Base-by-base conservation (phyloP, 2,329 filamentous ascomycete genomes). In the Ophiostoma ulmi region DNA sequence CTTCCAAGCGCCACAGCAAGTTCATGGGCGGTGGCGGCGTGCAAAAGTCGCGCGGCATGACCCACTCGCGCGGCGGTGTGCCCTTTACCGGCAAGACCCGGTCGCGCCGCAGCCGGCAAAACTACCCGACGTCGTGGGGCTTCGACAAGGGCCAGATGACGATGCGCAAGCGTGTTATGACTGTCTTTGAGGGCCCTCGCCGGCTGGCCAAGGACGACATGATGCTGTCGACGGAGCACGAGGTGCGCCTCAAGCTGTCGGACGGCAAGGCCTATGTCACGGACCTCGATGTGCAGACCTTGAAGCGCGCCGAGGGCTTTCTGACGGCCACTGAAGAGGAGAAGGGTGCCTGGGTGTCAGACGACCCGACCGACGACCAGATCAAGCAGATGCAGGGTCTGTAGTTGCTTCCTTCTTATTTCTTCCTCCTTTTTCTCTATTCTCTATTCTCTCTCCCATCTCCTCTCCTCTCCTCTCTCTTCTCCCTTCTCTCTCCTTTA, bases 141-240 rank as follows among this genome's bases (percentile, higher is more conserved):
- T 95, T 94, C 76, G 88, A 94, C 73, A 90, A 91, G 77, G 91
- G 92, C 76, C 93, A 95, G 83, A 97, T 98, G 92, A 96, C 91
- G 78, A 96, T 97, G 88, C 97, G 96, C 88, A 97, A 97, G 87
- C 91, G 95, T 38, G 93, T 97, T 70, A 85, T 98, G 76, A 93
- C 93, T 74, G 92, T 97, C 26, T 99, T 96, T 77, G 93, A 98
- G 77, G 95, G 95, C 0, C 86, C 86, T 20, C 89, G 94, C 69
- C 89, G 94, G 61, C 85, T 99, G 68, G 95, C 92, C 87, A 98
- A 98, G 83, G 95, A 99, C 78, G 95, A 99, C 81, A 95, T 98
- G 93, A 97, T 97, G 93, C 89, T 99, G 68, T 93, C 94, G 75
- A 93, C 91, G 20, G 93, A 97, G 76, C 94, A 95, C 77, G 95